Percentiles rank a stretch among this genome's conserved stretches.
phyloP scores from a whole-genome alignment of 371 early-diverging fungal species.

The Mortierella sp. region DNA sequence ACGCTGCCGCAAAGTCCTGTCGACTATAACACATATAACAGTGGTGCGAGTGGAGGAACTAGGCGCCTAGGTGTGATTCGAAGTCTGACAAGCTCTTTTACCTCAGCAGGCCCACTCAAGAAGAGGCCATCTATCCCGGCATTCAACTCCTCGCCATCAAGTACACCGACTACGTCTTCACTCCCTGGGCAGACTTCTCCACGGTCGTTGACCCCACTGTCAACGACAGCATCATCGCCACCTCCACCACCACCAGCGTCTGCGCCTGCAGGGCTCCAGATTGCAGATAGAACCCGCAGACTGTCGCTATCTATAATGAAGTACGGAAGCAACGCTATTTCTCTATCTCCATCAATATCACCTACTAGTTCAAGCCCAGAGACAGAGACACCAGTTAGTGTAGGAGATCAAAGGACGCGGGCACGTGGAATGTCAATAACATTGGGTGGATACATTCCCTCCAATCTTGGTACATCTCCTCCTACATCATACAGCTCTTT shows the following conservation, averaged over 20 bases:
- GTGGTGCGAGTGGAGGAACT: background rate
- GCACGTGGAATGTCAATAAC: conserved; percentile 22
- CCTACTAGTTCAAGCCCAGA: background rate
- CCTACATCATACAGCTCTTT: background rate
- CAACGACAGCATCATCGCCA: conserved; percentile 7
- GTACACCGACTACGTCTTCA: conserved; percentile 1
- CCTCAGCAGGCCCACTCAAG: conserved; percentile 30
- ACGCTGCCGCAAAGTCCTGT: conserved; percentile 22
- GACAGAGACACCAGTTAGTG: background rate
- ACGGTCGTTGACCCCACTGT: background rate
- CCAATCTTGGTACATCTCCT: conserved; percentile 17
- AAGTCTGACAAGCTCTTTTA: conserved; percentile 39
- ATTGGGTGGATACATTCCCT: conserved; percentile 10
- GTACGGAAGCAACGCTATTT: conserved; percentile 16
- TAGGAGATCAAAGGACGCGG: conserved; percentile 2
- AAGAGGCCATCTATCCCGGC: conserved; percentile 36
- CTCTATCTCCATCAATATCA: background rate
- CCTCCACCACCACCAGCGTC: conserved; percentile 13
- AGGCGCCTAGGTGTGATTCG: conserved; percentile 54
- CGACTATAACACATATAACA: background rate
- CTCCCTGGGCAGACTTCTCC: background rate
- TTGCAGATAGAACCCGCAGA: conserved; percentile 34
- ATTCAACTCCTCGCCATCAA: conserved; percentile 23
- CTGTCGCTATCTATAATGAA: conserved; percentile 41
- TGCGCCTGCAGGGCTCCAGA: conserved; percentile 30